Conservation (phyloP, 2,329 filamentous ascomycete genomes). For the Arthrobotrys pseudoclavata region DNA sequence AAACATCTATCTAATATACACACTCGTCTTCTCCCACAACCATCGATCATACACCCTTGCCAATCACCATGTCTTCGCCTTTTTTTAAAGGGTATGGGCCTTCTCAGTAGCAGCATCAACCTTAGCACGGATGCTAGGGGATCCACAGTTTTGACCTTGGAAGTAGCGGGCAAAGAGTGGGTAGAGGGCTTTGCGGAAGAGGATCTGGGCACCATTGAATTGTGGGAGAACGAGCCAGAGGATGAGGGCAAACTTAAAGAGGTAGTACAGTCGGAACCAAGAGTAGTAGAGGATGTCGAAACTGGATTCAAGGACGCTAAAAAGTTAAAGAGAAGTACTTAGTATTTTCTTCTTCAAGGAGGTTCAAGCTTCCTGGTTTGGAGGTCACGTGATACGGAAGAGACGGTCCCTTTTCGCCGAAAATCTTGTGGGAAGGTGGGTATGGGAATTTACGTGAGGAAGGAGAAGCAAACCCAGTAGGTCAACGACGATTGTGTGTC, state of each 20-base stretch:
- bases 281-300: constrained; percentile 88
- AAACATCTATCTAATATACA: too few species aligned
- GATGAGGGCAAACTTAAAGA: constrained; percentile 98
- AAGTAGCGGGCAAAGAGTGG: constrained; percentile 96
- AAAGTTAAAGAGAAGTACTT: not conserved
- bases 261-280: constrained; percentile 99
- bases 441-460: constrained; percentile 69
- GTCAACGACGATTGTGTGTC: constrained; percentile 81
- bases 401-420: constrained; percentile 43
- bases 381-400: constrained; percentile 40
- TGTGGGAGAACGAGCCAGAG: constrained; percentile 97
- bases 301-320: constrained; percentile 81
- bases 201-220: constrained; percentile 94
- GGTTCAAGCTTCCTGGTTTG: constrained; percentile 34
- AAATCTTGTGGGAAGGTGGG: too few species aligned
- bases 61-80: too few species aligned
- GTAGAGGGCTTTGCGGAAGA: constrained; percentile 96
- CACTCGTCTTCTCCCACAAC: too few species aligned
- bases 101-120: constrained; percentile 77
- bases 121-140: constrained; percentile 88
- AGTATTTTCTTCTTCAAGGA: constrained; percentile 10
- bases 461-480: constrained; percentile 89
- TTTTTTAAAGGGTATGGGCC: constrained; percentile 50
- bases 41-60: too few species aligned
- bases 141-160: constrained; percentile 77